Base-by-base conservation (phyloP, 2,329 filamentous ascomycete species). In the Scedosporium aurantiacum region DNA sequence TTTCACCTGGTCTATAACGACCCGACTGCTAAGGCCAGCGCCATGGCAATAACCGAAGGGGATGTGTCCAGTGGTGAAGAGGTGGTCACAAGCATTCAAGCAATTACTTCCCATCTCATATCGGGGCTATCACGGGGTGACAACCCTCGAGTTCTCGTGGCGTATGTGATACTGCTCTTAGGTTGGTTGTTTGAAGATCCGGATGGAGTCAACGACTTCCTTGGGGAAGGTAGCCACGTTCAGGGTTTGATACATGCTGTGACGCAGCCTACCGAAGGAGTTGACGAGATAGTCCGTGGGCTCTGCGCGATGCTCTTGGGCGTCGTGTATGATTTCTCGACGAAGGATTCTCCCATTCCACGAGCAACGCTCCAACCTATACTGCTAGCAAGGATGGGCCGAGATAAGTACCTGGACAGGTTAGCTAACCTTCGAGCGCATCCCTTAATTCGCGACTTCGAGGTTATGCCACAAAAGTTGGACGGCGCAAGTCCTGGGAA, bases 241-340 rank as follows among this genome's bases (percentile, higher is more conserved):
- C 89, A 97, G 69, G 89, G 86, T 54, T 78, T 97, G 37, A 84
- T 94, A 14, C 89, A 94, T 67, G 83, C 86, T 28, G 85, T 90
- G 47, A 70, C 80, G 21, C 86, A 86, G 65, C 83, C 86, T 63
- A 64, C 66, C 23, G 74, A 80, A 28, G 47, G 59, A 14, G 84
- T 84, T 12, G 86, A 85, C 63, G 78, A 83, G 21, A 77, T 96
- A 37, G 80, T 93, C 14, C 88, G 90, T 65, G 94, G 94, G 1
- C 79, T 99, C 12, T 91, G 89, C 70, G 88, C 91, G 16, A 85
- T 91, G 70, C 76, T 99, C 0, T 79, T 97, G 1, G 94, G 93
- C 8, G 87, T 95, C 21, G 82, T 94, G 4, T 99, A 97, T 71
- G 94, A 99, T 69, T 99, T 97, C 69, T 97, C 93, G 8, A 97